Evolutionary conservation across 768 basidiomycete genomes (phyloP), one percentile per base, ranked within the genome.

Genomic region (Vararia minispora): DNA sequence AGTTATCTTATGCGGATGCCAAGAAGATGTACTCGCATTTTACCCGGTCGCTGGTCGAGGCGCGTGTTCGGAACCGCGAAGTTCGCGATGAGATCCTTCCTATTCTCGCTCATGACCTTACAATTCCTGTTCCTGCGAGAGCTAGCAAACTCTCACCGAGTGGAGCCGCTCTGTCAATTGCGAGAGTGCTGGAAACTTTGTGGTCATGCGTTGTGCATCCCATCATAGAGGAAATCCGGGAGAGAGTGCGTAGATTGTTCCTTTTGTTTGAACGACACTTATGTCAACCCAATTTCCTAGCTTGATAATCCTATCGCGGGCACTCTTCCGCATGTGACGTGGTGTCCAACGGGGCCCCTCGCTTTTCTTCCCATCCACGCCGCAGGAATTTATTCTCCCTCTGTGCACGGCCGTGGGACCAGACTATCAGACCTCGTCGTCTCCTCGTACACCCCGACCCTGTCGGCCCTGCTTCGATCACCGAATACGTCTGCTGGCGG

Each of bases 361-460:
- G 37, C 33, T 13, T 46, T 35, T 16, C 44, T 48, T 23, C 46
- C 46, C 7, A 26, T 48, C 9, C 46, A 45, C 20, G 47, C 44
- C 23, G 44, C 47, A 1, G 44, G 43, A 13, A n/a, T n/a, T n/a
- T n/a, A n/a, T n/a, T n/a, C n/a, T n/a, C 32, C 42, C 5, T 38
- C 40, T n/a, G 22, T 28, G 14, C 24, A 25, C 20, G 25, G 29
- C 4, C 31, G 14, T 9, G 16, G 24, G 17, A 17, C 18, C 5
- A 35, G 28, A n/a, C 35, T 47, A 10, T 37, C 33, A 22, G 38
- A 45, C 18, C 13, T 33, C 18, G 43, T 39, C 11, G n/a, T 45
- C 8, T 41, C 30, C 7, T 48, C 47, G 17, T 41, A 43, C 11
- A 47, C 38, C 3, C 44, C 40, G 11, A 36, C 40, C 13, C 39